A percentile compares a stretch with the other conserved stretches of the same genome.
Evolutionary conservation across 208 protist genomes (phyloP).

Genomic region (Leishmania aethiopica): DNA sequence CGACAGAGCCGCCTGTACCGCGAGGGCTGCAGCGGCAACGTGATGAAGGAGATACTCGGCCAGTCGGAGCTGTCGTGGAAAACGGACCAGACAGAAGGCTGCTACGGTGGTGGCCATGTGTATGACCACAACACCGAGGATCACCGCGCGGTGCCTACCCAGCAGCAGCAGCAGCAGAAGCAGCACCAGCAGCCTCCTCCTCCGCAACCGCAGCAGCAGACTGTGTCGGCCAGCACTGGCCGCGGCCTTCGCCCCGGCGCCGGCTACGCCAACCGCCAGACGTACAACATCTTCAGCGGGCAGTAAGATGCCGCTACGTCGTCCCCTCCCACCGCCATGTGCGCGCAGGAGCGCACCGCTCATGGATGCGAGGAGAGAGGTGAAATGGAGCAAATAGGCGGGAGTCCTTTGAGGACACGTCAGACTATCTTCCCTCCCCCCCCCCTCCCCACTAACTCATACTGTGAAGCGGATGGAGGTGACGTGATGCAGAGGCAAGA

Average conservation of each 20-base stretch:
- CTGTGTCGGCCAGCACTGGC: conserved; percentile 42
- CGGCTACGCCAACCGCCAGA: conserved; percentile 81
- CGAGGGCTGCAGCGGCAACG: conserved; percentile 78
- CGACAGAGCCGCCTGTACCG: conserved; percentile 84
- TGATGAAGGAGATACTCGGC: conserved; percentile 88
- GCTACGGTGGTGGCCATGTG: conserved; percentile 67
- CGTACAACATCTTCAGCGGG: conserved; percentile 89
- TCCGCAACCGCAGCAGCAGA: conserved; percentile 11
- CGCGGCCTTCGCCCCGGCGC: conserved; percentile 67
- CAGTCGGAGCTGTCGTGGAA: conserved; percentile 84
- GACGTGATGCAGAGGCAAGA: background rate
- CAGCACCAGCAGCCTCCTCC: conserved; percentile 28
- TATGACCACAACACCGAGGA: conserved; percentile 74
- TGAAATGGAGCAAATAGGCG: too few species aligned
- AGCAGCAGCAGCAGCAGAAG: conserved; percentile 22
- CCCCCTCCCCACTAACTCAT: background rate
- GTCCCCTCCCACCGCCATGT: background rate
- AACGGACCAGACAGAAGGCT: conserved; percentile 73
- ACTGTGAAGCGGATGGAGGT: background rate
- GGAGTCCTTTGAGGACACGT: too few species aligned
- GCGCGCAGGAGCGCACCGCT: too few species aligned
- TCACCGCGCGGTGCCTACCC: conserved; percentile 26
- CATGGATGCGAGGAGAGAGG: too few species aligned
- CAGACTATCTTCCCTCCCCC: background rate
- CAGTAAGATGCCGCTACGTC: conserved; percentile 31